These are phyloP conservation scores for Ascochyta viciae-villosae DNA, from an alignment of 2,329 filamentous ascomycete genomes.

Conservation along the genomic window DNA sequence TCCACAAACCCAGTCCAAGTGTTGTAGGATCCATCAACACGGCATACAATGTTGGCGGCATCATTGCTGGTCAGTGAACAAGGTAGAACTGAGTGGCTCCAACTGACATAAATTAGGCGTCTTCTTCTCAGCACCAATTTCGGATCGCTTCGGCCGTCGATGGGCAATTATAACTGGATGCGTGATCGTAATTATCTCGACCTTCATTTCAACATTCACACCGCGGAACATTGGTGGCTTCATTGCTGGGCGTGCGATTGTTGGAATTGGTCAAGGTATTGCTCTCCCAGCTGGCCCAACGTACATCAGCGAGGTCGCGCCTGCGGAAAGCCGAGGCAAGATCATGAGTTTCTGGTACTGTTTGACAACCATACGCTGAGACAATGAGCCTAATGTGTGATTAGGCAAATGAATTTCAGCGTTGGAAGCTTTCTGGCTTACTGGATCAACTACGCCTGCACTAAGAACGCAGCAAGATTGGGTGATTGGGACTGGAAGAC, in stretches of 20 bases:
- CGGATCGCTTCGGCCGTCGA: constrained; percentile 3
- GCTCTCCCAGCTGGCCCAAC: constrained; percentile 60
- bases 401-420: constrained; percentile 29
- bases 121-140: constrained; percentile 1
- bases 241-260: constrained; percentile 1
- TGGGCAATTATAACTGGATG: constrained; percentile 3
- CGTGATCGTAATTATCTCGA: not conserved
- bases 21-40: constrained; percentile 7
- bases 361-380: constrained; percentile 47
- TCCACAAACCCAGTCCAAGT: constrained; percentile 1
- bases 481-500: constrained; percentile 74
- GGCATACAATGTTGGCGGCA: constrained; percentile 5
- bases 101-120: not conserved
- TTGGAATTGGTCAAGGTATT: constrained; percentile 4
- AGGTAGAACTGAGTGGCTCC: not conserved
- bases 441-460: constrained; percentile 68
- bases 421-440: constrained; percentile 68
- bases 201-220: constrained; percentile 6
- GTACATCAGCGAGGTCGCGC: constrained; percentile 70
- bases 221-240: constrained; percentile 1
- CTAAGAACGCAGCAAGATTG: constrained; percentile 58
- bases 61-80: not conserved
- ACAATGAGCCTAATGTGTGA: not conserved
- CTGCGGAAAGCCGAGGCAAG: constrained; percentile 65
- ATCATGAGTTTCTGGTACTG: constrained; percentile 72